Conservation (phyloP, 208 protist species). For the Leishmania tropica region DNA sequence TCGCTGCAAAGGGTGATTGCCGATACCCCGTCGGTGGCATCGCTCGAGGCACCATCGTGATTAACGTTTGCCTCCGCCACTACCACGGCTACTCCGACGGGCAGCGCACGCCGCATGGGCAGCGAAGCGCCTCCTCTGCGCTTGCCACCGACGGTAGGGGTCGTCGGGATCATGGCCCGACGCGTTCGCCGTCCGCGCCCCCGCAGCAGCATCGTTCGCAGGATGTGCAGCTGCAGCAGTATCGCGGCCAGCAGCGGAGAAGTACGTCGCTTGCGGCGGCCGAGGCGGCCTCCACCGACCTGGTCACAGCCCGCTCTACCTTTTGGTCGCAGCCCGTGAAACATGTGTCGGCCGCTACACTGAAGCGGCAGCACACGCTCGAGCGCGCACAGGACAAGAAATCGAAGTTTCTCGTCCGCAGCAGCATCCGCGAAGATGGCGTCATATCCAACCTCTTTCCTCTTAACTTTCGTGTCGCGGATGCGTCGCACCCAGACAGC, state of each 20-base stretch:
- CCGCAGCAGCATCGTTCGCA: neutral
- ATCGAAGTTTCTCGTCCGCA: constrained; percentile 58
- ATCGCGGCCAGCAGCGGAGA: neutral
- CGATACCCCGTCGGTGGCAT: neutral
- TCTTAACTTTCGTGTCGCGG: constrained; percentile 27
- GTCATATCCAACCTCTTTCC: constrained; percentile 83
- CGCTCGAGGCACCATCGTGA: neutral
- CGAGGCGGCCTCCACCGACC: neutral
- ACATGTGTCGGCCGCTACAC: constrained; percentile 34
- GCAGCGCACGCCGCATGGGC: neutral
- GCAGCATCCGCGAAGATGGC: constrained; percentile 69
- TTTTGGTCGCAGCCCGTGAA: constrained; percentile 63
- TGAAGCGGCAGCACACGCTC: constrained; percentile 54
- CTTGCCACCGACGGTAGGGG: neutral
- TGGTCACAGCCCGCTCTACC: constrained; percentile 12
- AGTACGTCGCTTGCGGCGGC: neutral
- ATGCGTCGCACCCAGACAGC: neutral
- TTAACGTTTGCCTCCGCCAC: neutral
- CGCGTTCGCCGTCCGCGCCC: neutral
- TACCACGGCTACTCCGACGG: neutral
- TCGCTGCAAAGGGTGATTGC: neutral
- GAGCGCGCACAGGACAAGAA: constrained; percentile 66
- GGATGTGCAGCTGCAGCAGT: neutral
- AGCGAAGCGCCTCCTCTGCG: constrained; percentile 5
- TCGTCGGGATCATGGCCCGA: neutral